Percentiles rank a stretch among this genome's conserved stretches.
These are phyloP conservation scores for Trichaptum fuscoviolaceum DNA, from an alignment of 768 basidiomycete species.

Conservation along the genomic window DNA sequence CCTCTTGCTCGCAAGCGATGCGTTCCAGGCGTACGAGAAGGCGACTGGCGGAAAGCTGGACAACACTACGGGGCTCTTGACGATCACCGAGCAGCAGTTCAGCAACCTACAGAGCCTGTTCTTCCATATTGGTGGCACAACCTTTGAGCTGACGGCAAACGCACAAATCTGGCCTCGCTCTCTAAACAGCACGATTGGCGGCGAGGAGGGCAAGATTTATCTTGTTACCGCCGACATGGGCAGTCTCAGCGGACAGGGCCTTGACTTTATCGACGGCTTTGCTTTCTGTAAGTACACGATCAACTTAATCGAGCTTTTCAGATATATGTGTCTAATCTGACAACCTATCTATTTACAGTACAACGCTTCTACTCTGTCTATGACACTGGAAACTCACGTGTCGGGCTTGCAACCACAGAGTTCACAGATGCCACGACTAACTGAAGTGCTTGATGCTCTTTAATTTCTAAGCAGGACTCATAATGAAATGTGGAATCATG, in stretches of 20 bases:
- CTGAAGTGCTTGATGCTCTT: conserved; percentile 10
- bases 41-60: conserved; percentile 51
- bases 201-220: conserved; percentile 41
- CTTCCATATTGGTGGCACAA: conserved; percentile 45
- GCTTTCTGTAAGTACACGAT: neutral
- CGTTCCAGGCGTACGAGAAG: conserved; percentile 49
- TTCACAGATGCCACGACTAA: conserved; percentile 26
- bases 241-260: neutral
- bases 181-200: conserved; percentile 54
- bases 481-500: neutral
- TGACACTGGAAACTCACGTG: conserved; percentile 16
- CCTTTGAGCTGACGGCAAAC: conserved; percentile 53
- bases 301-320: neutral
- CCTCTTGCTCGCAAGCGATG: conserved; percentile 51
- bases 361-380: conserved; percentile 17
- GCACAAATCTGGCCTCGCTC: conserved; percentile 68
- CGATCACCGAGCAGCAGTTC: conserved; percentile 45
- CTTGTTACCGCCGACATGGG: neutral
- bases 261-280: conserved; percentile 4
- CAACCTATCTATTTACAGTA: conserved; percentile 2
- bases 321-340: neutral
- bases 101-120: conserved; percentile 42
- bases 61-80: conserved; percentile 49
- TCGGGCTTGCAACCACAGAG: conserved; percentile 19
- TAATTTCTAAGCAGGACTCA: neutral